These are phyloP conservation scores for Blastobotrys indianensis DNA, from an alignment of 1,139 yeast species.

Conservation along the genomic window DNA sequence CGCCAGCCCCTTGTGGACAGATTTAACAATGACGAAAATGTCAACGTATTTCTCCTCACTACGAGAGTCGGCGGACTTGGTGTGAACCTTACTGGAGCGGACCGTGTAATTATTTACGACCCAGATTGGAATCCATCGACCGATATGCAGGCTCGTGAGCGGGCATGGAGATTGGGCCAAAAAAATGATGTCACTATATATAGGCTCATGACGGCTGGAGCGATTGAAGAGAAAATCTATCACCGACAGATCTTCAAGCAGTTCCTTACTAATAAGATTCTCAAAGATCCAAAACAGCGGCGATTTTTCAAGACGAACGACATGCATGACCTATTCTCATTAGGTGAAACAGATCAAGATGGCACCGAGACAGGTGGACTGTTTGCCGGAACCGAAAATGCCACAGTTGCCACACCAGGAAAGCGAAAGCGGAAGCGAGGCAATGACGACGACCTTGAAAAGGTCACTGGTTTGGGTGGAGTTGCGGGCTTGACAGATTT, in stretches of 20 bases:
- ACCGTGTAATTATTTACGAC: conserved; percentile 86
- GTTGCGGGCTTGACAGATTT: conserved; percentile 51
- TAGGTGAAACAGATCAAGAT: conserved; percentile 68
- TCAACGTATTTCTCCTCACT: conserved; percentile 69
- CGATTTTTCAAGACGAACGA: conserved; percentile 90
- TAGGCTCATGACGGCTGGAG: conserved; percentile 87
- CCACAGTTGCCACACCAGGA: conserved; percentile 23
- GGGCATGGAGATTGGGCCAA: conserved; percentile 97
- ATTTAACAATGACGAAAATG: conserved; percentile 58
- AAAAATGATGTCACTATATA: conserved; percentile 90
- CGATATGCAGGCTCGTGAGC: conserved; percentile 91
- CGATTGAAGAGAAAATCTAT: conserved; percentile 93
- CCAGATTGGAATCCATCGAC: conserved; percentile 99
- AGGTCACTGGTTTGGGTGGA: conserved; percentile 51
- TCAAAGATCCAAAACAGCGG: conserved; percentile 92
- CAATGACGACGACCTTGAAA: conserved; percentile 44
- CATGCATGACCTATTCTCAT: conserved; percentile 77
- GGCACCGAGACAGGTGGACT: conserved; percentile 58
- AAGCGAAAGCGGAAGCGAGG: conserved; percentile 31
- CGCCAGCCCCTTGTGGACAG: conserved; percentile 76
- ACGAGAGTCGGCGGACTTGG: conserved; percentile 97
- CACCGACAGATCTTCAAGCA: conserved; percentile 97
- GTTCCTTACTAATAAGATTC: conserved; percentile 82
- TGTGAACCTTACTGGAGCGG: conserved; percentile 90
- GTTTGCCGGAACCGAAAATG: conserved; percentile 49